Base-by-base conservation (phyloP, 2,329 filamentous ascomycete species). In the Nakataea oryzae region DNA sequence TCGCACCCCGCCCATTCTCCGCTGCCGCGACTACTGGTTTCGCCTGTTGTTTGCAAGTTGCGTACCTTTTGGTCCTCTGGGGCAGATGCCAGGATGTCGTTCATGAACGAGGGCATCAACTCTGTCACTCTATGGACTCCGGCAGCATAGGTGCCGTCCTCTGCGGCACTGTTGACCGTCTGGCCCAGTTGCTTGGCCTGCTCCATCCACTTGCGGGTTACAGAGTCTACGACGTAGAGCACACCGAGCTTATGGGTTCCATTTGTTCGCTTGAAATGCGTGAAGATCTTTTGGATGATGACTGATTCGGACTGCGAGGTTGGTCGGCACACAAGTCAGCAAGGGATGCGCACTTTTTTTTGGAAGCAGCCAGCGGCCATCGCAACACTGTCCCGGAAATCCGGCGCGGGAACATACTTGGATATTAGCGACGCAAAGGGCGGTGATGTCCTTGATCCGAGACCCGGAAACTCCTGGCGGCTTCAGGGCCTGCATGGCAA, bases 201-300 rank as follows among this genome's bases (percentile, higher is more conserved):
- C 76, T 97, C 93, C 81, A 96, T 87, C 93, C 95, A 99, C 81
- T 96, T 93, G 78, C 95, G 91, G 76, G 93, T 93, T 85, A 99
- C 93, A 81, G 93, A 96, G 84, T 99, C 95, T 93, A 99, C 91
- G 79, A 97, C 93, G 87, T 99, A 99, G 79, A 99, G 88, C 73
- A 97, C 93, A 78, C 95, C 95, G 76, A 99, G 85, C 79, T 99
- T 99, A 85, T 99, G 93, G 74, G 92, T 96, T 74, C 86, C 86
- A 64, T 91, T 91, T 68, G 93, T 88, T 77, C 95, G 96, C 78
- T 96, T 96, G 83, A 97, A 96, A 73, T 97, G 93, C 67, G 93
- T 96, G 78, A 90, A 96, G 72, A 99, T 89, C 75, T 96, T 97
- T 75, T 96, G 92, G 70, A 97, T 91, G 72, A 99, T 86, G 70